These are phyloP conservation scores for Neofusicoccum kwambonambiense DNA, from an alignment of 2,329 filamentous ascomycete genomes.

Conservation along the genomic window DNA sequence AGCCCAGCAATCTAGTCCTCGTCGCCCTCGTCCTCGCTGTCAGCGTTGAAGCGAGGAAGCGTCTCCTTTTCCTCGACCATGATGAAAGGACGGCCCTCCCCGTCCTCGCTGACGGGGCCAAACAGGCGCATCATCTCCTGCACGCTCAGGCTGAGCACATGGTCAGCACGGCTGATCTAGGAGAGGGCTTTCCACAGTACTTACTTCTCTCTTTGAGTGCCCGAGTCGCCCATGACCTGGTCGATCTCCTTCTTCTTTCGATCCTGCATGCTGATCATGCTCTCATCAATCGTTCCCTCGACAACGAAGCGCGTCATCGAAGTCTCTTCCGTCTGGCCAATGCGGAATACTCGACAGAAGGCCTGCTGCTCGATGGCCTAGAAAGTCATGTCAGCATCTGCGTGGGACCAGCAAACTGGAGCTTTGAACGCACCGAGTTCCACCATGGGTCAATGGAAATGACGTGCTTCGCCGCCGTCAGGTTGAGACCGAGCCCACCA, in stretches of 20 bases:
- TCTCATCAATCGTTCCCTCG: conserved; percentile 57
- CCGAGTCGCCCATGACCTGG: conserved; percentile 43
- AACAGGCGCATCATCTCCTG: conserved; percentile 48
- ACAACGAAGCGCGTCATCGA: conserved; percentile 59
- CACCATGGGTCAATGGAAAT: conserved; percentile 56
- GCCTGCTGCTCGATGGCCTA: conserved; percentile 61
- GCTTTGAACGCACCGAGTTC: conserved; percentile 44
- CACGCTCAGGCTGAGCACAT: conserved; percentile 28
- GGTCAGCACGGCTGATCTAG: not conserved
- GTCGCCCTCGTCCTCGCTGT: conserved; percentile 34
- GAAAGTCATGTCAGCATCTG: not conserved
- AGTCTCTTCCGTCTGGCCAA: conserved; percentile 62
- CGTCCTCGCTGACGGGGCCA: conserved; percentile 41
- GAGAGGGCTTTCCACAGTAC: not conserved
- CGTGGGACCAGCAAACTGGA: not conserved
- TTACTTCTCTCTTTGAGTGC: conserved; percentile 29
- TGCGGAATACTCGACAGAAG: conserved; percentile 61
- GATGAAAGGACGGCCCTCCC: conserved; percentile 42
- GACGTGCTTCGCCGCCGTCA: conserved; percentile 55
- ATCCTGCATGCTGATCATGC: conserved; percentile 56
- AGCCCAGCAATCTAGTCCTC: conserved; percentile 23
- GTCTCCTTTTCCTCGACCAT: conserved; percentile 36
- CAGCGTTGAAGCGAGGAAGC: conserved; percentile 31
- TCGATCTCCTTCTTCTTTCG: conserved; percentile 51
- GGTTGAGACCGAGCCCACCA: conserved; percentile 59